Conservation (phyloP, 2,329 filamentous ascomycete species). For the Juglanconis sp. region DNA sequence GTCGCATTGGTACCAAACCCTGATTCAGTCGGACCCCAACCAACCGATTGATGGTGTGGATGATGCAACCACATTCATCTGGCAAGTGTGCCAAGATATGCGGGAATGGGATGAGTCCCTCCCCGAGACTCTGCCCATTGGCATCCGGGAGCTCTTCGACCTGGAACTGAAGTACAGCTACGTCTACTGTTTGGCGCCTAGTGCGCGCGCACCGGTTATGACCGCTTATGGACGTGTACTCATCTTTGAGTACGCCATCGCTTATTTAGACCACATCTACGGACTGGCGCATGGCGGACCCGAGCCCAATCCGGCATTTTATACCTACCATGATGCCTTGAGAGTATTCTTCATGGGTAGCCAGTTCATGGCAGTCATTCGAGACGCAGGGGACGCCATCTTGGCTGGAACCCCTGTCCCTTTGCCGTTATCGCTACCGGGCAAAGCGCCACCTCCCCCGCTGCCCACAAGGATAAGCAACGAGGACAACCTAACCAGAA, state of each 20-base stretch:
- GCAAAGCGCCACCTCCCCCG: conserved; percentile 49
- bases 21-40: conserved; percentile 74
- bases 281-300: conserved; percentile 59
- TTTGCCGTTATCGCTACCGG: conserved; percentile 40
- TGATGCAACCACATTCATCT: conserved; percentile 69
- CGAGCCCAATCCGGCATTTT: conserved; percentile 61
- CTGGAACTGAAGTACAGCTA: conserved; percentile 88
- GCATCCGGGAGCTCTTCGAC: conserved; percentile 74
- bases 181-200: conserved; percentile 83
- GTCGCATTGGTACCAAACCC: conserved; percentile 83
- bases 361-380: conserved; percentile 60
- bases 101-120: conserved; percentile 78
- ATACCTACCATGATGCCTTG: conserved; percentile 85
- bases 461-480: conserved; percentile 44
- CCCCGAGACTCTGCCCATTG: conserved; percentile 59
- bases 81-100: conserved; percentile 74
- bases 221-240: conserved; percentile 74
- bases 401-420: conserved; percentile 47
- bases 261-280: conserved; percentile 75
- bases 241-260: conserved; percentile 81
- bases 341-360: conserved; percentile 73
- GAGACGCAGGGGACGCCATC: conserved; percentile 54
- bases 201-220: conserved; percentile 67
- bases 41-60: conserved; percentile 46
- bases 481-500: conserved; percentile 52